Conservation (phyloP, 2,329 filamentous ascomycete genomes). For the Aspergillus candidus region DNA sequence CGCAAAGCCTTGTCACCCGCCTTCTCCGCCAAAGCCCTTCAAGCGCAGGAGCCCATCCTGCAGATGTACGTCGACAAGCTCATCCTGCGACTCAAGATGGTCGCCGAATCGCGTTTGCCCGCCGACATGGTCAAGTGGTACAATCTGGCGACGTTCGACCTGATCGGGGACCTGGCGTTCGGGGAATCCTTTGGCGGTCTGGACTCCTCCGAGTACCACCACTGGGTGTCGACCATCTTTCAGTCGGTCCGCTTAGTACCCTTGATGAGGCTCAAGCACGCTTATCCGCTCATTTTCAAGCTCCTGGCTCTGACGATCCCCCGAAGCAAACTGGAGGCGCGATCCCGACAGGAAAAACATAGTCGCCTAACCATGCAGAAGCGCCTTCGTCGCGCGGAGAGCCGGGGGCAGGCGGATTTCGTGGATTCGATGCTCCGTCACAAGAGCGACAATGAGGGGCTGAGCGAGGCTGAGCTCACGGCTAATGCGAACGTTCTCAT, state of each 20-base stretch:
- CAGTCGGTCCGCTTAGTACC: constrained; percentile 4
- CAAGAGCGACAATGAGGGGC: constrained; percentile 5
- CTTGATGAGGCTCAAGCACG: background rate
- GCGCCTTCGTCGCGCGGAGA: background rate
- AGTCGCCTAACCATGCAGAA: constrained; percentile 1
- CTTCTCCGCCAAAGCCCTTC: constrained; percentile 37
- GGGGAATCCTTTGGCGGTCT: constrained; percentile 21
- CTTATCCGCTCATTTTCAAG: constrained; percentile 2
- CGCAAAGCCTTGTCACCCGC: constrained; percentile 30
- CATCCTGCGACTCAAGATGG: constrained; percentile 15
- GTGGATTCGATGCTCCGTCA: constrained; percentile 14
- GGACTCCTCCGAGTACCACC: constrained; percentile 13
- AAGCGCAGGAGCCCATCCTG: constrained; percentile 32
- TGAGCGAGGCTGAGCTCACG: constrained; percentile 28
- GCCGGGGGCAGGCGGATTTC: constrained; percentile 8
- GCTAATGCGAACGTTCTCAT: constrained; percentile 30
- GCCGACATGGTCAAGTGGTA: constrained; percentile 22
- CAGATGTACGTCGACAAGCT: constrained; percentile 25
- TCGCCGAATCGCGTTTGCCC: constrained; percentile 3
- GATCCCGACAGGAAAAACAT: background rate
- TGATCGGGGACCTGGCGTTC: constrained; percentile 22
- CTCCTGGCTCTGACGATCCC: background rate
- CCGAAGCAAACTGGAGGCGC: background rate
- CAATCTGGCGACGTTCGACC: constrained; percentile 21
- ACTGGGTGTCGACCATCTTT: constrained; percentile 19